Evolutionary conservation across 495 filamentous ascomycete species (phyloP), one percentile per base, ranked within the genome.

Genomic region (Delitschia confertaspora): DNA sequence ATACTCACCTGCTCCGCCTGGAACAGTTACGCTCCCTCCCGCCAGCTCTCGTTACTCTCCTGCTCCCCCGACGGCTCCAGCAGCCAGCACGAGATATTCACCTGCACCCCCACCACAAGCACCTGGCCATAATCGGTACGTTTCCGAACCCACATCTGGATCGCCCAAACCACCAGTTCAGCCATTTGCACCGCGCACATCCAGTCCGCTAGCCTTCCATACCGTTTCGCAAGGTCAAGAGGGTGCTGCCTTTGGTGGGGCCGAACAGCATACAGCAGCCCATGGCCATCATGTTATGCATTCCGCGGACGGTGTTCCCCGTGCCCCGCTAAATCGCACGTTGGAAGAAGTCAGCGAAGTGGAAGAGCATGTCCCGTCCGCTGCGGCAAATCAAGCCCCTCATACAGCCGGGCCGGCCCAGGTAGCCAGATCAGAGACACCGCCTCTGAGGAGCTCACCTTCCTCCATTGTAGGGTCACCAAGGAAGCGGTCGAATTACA

Each of bases 101-200:
- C 71, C 69, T 18, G 70, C 72, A 41, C 70, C 74, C 13, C 43
- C 66, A 23, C 58, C 58, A 33, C 63, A 60, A 43, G 74, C 35
- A 17, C 48, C 42, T 41, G 16, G 26, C 4, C 52, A 61, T 60
- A 16, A 44, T 55, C 49, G 45, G n/a, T 47, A 47, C 31, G 33
- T 33, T 20, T 48, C 57, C 4, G 53, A 47, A 8, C 45, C 56
- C 6, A 13, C 25, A 1, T 22, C 21, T 33, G 62, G 62, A 35
- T 64, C 73, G 20, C 69, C 74, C 3, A 17, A 32, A 22, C 38
- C 50, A 42, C 39, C 33, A 23, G 47, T 70, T 3, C 65, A 86
- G 53, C 72, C 81, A 9, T 86, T 87, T 61, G 84, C 84, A 43
- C 85, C 86, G 6, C 76, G 85, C 39, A 91, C 85, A 14, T 91